These are phyloP conservation scores for Apophysomyces elegans DNA, from an alignment of 371 early-diverging fungal genomes.

Conservation along the genomic window DNA sequence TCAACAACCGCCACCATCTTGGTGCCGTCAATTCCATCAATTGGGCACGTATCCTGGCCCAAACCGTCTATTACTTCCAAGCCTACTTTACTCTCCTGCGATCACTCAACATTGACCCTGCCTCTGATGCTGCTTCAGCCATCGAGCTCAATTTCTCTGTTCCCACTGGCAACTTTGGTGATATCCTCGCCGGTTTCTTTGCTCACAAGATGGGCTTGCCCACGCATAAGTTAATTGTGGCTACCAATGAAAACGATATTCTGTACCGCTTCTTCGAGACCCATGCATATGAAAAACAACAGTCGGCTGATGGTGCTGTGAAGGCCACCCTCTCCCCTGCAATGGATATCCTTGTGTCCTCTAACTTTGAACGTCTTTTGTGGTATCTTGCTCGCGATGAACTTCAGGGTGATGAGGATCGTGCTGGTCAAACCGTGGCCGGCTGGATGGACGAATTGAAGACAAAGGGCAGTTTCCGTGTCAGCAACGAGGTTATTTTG, in stretches of 20 bases:
- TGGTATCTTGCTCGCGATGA: conserved; percentile 85
- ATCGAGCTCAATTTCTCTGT: conserved; percentile 82
- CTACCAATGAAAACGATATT: conserved; percentile 97
- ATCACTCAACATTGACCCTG: conserved; percentile 58
- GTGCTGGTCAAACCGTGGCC: conserved; percentile 65
- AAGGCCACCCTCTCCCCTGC: conserved; percentile 91
- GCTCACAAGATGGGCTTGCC: conserved; percentile 94
- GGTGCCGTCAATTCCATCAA: conserved; percentile 99
- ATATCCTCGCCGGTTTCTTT: conserved; percentile 94
- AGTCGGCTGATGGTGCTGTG: conserved; percentile 65
- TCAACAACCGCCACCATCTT: conserved; percentile 77
- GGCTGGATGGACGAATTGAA: conserved; percentile 86
- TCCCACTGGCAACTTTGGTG: conserved; percentile 99
- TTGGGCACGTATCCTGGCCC: conserved; percentile 97
- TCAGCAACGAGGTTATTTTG: conserved; percentile 62
- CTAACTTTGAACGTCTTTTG: conserved; percentile 96
- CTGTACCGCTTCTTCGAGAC: conserved; percentile 91
- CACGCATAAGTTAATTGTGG: conserved; percentile 77
- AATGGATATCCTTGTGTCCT: conserved; percentile 95
- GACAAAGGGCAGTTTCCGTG: conserved; percentile 72
- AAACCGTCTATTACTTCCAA: conserved; percentile 95
- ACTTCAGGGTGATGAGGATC: conserved; percentile 34
- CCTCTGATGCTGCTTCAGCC: conserved; percentile 48
- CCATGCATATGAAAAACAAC: conserved; percentile 80
- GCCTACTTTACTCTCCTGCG: conserved; percentile 80